A percentile compares a stretch with the other conserved stretches of the same genome.
These are phyloP conservation scores for Cercospora citrullina DNA, from an alignment of 2,329 filamentous ascomycete genomes.

Conservation along the genomic window DNA sequence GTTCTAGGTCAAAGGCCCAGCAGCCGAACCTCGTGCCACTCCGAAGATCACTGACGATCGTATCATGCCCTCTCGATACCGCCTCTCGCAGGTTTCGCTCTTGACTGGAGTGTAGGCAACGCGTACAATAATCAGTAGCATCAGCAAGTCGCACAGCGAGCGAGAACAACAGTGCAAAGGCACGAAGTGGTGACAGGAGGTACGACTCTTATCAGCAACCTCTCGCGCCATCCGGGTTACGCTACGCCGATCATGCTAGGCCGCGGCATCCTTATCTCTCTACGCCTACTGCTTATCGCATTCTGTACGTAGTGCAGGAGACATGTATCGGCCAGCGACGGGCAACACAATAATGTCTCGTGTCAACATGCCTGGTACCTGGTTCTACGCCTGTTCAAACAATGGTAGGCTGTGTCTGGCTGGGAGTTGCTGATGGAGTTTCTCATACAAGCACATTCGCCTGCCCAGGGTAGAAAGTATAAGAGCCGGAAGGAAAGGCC, in stretches of 20 bases:
- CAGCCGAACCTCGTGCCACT: background rate
- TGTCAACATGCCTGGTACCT: background rate
- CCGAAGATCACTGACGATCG: background rate
- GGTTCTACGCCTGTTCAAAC: background rate
- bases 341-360: conserved; percentile 12
- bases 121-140: background rate
- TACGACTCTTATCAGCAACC: conserved; percentile 8
- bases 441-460: conserved; percentile 2
- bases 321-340: conserved; percentile 8
- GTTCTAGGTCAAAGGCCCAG: background rate
- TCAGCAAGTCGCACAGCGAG: background rate
- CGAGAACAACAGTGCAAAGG: background rate
- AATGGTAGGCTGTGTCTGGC: background rate
- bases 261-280: conserved; percentile 13
- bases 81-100: background rate
- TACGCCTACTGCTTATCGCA: conserved; percentile 7
- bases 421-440: conserved; percentile 13
- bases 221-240: background rate
- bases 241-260: conserved; percentile 10
- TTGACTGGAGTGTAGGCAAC: background rate
- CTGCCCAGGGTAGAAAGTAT: conserved; percentile 26
- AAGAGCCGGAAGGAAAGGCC: conserved; percentile 30
- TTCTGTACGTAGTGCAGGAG: background rate
- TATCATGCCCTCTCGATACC: background rate
- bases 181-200: background rate